Base-by-base conservation (phyloP, 2,329 filamentous ascomycete species). In the Endoconidiophora laricicola region DNA sequence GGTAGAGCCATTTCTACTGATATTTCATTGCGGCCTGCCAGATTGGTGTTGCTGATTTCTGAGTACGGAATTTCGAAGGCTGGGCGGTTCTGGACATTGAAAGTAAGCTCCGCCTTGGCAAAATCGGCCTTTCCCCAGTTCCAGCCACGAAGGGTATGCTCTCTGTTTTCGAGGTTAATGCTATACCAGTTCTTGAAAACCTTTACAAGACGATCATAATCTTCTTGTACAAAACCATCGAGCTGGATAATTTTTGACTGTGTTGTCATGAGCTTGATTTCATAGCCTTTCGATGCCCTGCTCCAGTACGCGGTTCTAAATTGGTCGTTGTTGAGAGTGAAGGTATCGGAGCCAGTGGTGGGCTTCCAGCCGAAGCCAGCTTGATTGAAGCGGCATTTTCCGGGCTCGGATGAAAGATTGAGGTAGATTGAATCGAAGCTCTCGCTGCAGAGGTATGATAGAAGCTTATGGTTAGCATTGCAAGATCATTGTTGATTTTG, bases 51-150 rank as follows among this genome's bases (percentile, higher is more conserved):
- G 52, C 85, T 88, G 58, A 98, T 93, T 65, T 98, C 91, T 44
- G 87, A 85, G 69, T 96, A 98, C 10, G 93, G 88, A 4, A 98
- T 81, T 66, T 96, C 91, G 64, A 98, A 98, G 4, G 90, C 86
- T 2, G 91, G 91, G 59, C 87, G 80, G 66, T 95, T 98, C 63
- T 94, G 87, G 37, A 98, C 91, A 64, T 88, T 96, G 72, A 98
- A 98, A 26, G 85, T 78, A 50, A 98, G 77, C 69, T 98, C 91
- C 49, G 87, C 83, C 67, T 96, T 94, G 54, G 83, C 82, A 63
- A 98, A 94, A 60, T 98, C 91, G 56, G 86, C 86, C 68, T 96
- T 98, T 60, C 91, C 91, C 93, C 91, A 98, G 65, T 98, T 98
- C 91, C 91, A 98, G 51, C 91, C 91, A 58, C 91, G 80, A 53